Conservation (phyloP, 805 yeast genomes). For the Myxozyma neglecta region DNA sequence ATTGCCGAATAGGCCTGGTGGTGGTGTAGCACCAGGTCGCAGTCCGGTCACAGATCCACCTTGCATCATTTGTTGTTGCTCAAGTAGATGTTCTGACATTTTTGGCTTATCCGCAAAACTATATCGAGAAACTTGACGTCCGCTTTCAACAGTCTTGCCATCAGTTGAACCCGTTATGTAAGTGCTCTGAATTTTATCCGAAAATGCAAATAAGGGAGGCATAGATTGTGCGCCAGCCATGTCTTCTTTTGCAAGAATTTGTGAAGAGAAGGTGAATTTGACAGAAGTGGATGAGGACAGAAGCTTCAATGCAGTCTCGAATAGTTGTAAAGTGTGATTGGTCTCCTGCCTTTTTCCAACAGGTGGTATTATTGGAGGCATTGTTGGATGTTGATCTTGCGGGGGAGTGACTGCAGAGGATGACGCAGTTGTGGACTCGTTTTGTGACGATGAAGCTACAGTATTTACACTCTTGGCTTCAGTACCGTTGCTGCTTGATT, state of each 20-base stretch:
- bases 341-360: slow-evolving; percentile 6
- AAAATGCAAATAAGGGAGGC: slow-evolving; percentile 38
- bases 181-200: slow-evolving; percentile 16
- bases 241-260: slow-evolving; percentile 35
- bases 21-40: slow-evolving; percentile 48
- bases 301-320: slow-evolving; percentile 28
- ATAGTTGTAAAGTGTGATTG: slow-evolving; percentile 22
- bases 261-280: slow-evolving; percentile 35
- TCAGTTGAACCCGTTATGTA: background rate
- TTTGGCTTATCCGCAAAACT: slow-evolving; percentile 14
- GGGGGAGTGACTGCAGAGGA: background rate
- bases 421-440: background rate
- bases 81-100: slow-evolving; percentile 23
- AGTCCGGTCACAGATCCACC: slow-evolving; percentile 9
- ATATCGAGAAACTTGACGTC: slow-evolving; percentile 18
- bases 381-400: background rate
- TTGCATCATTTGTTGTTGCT: slow-evolving; percentile 40
- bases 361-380: background rate
- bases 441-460: background rate
- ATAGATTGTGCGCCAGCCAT: slow-evolving; percentile 28
- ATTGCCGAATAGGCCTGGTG: slow-evolving; percentile 61
- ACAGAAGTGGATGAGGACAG: slow-evolving; percentile 33
- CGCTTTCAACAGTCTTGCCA: background rate
- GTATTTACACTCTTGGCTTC: background rate
- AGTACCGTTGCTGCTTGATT: background rate